phyloP scores from a whole-genome alignment of 352 stramenopile genomes.

The Aphanomyces cochlioides region DNA sequence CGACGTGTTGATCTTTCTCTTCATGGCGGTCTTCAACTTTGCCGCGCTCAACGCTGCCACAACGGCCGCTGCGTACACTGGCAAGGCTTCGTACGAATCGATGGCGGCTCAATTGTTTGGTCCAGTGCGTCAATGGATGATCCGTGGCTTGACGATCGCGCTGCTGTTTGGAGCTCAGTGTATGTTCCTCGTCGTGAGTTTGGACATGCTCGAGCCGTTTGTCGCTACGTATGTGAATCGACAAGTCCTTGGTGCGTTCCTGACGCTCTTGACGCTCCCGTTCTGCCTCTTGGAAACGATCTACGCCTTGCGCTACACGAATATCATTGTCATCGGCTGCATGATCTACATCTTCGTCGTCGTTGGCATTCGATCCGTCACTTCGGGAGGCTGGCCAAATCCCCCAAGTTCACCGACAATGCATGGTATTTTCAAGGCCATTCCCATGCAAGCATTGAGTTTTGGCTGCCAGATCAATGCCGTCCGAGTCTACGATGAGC shows the following conservation, averaged over 20 bases:
- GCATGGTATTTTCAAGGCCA: slow-evolving; percentile 39
- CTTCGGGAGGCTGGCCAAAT: slow-evolving; percentile 15
- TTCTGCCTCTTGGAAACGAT: slow-evolving; percentile 78
- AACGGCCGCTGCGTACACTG: slow-evolving; percentile 39
- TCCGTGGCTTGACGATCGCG: slow-evolving; percentile 67
- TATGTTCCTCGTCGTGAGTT: slow-evolving; percentile 78
- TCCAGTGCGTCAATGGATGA: slow-evolving; percentile 59
- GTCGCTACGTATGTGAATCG: slow-evolving; percentile 50
- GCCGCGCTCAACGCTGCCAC: slow-evolving; percentile 48
- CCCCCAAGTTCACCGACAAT: not conserved
- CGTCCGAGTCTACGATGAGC: slow-evolving; percentile 67
- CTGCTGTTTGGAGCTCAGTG: slow-evolving; percentile 73
- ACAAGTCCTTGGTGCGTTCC: slow-evolving; percentile 54
- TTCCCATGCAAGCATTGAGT: slow-evolving; percentile 74
- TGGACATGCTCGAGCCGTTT: slow-evolving; percentile 81
- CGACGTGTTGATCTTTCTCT: slow-evolving; percentile 51
- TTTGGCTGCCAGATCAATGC: slow-evolving; percentile 81
- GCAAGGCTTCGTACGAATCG: slow-evolving; percentile 73
- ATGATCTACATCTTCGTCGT: slow-evolving; percentile 76
- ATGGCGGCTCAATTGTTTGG: slow-evolving; percentile 73
- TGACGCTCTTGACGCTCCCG: slow-evolving; percentile 59
- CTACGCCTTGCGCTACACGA: slow-evolving; percentile 75
- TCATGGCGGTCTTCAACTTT: slow-evolving; percentile 61
- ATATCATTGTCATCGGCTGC: slow-evolving; percentile 69
- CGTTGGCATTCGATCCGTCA: slow-evolving; percentile 44